Conservation (phyloP, 2,329 filamentous ascomycete species). For the Ambrosiella cleistominuta region DNA sequence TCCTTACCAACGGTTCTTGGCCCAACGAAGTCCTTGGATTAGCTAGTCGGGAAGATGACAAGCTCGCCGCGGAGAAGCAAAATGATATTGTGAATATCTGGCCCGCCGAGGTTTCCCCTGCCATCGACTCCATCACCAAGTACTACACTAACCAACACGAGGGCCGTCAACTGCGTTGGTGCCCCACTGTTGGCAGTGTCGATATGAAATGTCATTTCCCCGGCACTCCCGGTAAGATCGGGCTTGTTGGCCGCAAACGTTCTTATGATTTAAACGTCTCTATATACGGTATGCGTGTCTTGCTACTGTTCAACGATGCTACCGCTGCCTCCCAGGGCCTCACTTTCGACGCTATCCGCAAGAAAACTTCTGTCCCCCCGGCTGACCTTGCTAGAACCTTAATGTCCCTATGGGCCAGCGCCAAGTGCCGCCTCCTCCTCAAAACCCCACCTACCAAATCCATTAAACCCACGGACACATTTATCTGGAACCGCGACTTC, state of each 20-base stretch:
- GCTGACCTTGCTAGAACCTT: constrained; percentile 60
- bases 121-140: constrained; percentile 43
- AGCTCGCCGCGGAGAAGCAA: constrained; percentile 22
- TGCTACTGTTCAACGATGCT: constrained; percentile 62
- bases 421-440: constrained; percentile 63
- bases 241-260: constrained; percentile 41
- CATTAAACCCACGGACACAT: constrained; percentile 58
- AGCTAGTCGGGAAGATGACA: constrained; percentile 16
- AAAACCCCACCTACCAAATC: constrained; percentile 69
- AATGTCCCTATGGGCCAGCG: constrained; percentile 63
- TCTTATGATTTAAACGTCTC: constrained; percentile 83
- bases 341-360: constrained; percentile 63
- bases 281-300: constrained; percentile 79
- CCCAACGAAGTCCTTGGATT: constrained; percentile 72
- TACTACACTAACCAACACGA: constrained; percentile 80
- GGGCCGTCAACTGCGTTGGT: constrained; percentile 77
- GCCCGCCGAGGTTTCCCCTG: constrained; percentile 5
- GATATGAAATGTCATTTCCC: constrained; percentile 72
- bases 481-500: constrained; percentile 69
- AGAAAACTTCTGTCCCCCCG: constrained; percentile 58
- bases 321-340: constrained; percentile 18
- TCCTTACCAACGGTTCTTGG: constrained; percentile 91
- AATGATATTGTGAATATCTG: constrained; percentile 21
- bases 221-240: constrained; percentile 50
- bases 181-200: constrained; percentile 53